Evolutionary conservation across 2,329 filamentous ascomycete genomes (phyloP).

Genomic region (Paracorniculantispora psalliotae): DNA sequence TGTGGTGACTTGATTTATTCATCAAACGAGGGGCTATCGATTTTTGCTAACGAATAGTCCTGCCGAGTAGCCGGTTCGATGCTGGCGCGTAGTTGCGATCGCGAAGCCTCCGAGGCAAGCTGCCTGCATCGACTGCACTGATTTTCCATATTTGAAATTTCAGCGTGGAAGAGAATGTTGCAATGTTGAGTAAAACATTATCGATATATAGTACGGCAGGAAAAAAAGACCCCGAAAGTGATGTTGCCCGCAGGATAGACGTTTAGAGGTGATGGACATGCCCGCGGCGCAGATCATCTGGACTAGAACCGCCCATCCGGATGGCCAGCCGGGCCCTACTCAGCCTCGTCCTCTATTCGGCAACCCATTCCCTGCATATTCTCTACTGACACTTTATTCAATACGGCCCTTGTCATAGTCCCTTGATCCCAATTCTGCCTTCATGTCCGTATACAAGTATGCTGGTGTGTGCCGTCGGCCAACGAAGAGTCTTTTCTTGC

Average conservation of each 20-base stretch:
- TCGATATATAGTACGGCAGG: too few species aligned
- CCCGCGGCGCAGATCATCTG: not conserved
- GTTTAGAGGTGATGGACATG: too few species aligned
- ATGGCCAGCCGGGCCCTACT: not conserved
- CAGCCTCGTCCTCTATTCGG: not conserved
- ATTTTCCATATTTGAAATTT: not conserved
- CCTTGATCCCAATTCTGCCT: too few species aligned
- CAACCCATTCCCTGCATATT: too few species aligned
- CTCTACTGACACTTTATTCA: too few species aligned
- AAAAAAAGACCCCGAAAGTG: not conserved
- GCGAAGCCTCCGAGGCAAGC: too few species aligned
- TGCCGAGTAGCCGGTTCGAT: not conserved
- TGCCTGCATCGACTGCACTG: not conserved
- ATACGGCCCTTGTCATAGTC: too few species aligned
- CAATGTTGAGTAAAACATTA: too few species aligned
- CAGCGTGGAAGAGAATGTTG: not conserved
- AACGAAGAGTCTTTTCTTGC: too few species aligned
- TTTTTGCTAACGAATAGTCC: not conserved
- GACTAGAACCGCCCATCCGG: not conserved
- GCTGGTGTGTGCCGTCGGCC: too few species aligned
- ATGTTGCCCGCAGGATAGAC: too few species aligned
- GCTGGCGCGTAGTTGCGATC: not conserved
- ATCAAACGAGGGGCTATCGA: not conserved
- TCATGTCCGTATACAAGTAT: too few species aligned
- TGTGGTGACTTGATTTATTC: not conserved